Conservation (phyloP, 345 rosid genomes). For the Cardamine occulta region DNA sequence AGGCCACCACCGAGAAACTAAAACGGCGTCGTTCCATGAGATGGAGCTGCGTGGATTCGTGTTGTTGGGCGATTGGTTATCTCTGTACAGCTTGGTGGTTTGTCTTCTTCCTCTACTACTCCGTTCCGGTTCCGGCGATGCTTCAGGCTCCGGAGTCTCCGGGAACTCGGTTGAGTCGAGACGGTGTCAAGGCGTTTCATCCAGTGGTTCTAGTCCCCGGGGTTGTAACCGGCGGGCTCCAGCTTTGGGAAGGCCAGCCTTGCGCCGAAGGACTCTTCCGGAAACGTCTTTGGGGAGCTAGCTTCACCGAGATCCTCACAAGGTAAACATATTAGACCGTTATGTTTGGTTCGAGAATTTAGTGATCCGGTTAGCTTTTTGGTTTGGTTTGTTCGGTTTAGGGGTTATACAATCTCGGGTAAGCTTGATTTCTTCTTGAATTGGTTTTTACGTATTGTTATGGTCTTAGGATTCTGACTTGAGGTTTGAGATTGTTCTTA, state of each 20-base stretch:
- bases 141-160: conserved; percentile 61
- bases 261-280: conserved; percentile 74
- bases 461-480: not conserved
- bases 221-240: conserved; percentile 71
- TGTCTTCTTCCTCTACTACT: conserved; percentile 56
- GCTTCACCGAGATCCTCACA: conserved; percentile 62
- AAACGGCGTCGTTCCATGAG: conserved; percentile 39
- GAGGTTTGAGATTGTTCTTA: not conserved
- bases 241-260: conserved; percentile 82
- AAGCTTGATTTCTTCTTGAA: not conserved
- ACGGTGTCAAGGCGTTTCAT: conserved; percentile 63
- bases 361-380: not conserved
- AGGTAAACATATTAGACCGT: conserved; percentile 48
- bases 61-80: conserved; percentile 70
- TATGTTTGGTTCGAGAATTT: not conserved
- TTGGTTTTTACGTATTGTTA: not conserved
- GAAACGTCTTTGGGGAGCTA: conserved; percentile 78
- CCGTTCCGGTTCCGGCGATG: conserved; percentile 56
- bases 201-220: conserved; percentile 87
- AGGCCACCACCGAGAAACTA: not conserved
- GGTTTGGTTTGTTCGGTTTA: conserved; percentile 8
- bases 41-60: conserved; percentile 60
- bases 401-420: not conserved
- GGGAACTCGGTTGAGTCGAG: conserved; percentile 54
- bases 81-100: conserved; percentile 71